phyloP scores from a whole-genome alignment of 768 basidiomycete genomes.

The Hypholoma fasciculare region DNA sequence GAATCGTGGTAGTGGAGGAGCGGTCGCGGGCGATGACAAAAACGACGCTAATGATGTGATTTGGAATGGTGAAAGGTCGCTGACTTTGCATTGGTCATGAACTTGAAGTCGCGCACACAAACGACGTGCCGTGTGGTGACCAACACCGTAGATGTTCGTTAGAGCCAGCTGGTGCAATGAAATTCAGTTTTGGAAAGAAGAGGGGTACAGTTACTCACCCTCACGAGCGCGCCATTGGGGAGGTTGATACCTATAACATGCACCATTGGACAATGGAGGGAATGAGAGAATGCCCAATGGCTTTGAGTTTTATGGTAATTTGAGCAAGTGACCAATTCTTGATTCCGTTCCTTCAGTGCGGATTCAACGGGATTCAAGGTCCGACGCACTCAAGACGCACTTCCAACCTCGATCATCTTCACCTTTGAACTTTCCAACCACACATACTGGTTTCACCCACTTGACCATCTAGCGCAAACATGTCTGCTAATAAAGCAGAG shows the following conservation, averaged over 20 bases:
- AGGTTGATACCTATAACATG: constrained; percentile 86
- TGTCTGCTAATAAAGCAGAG: constrained; percentile 79
- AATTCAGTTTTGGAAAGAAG: not conserved
- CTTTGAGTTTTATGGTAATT: not conserved
- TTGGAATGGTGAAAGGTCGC: constrained; percentile 82
- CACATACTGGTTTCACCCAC: too few species aligned
- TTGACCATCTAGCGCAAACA: constrained; percentile 22
- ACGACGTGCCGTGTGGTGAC: constrained; percentile 68
- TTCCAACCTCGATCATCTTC: too few species aligned
- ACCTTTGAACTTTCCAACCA: too few species aligned
- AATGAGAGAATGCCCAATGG: not conserved
- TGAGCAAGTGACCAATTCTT: constrained; percentile 4
- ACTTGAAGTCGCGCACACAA: constrained; percentile 93
- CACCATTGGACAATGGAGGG: constrained; percentile 53
- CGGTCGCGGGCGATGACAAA: constrained; percentile 85
- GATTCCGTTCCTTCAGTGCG: not conserved
- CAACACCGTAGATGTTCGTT: constrained; percentile 88
- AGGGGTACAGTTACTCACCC: constrained; percentile 48
- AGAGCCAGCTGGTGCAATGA: constrained; percentile 73
- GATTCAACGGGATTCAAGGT: constrained; percentile 22
- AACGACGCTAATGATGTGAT: constrained; percentile 91
- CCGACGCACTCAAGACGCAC: constrained; percentile 28
- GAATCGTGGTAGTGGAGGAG: constrained; percentile 61
- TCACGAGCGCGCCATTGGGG: constrained; percentile 72
- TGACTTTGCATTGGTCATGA: constrained; percentile 81